Conservation (phyloP, 2,329 filamentous ascomycete genomes). For the Neonectria faginata region DNA sequence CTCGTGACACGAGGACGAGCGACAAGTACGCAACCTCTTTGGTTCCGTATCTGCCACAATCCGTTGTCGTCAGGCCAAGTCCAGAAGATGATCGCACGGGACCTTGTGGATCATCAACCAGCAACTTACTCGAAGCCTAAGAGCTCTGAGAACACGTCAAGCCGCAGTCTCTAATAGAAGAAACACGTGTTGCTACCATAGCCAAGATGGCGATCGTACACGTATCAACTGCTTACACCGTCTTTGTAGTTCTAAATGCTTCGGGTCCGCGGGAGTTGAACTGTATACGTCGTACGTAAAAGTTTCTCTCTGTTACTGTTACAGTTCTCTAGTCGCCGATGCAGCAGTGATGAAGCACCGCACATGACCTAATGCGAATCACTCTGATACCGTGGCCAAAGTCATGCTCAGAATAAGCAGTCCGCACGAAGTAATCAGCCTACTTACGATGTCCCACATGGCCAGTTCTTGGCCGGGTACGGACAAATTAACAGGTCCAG, state of each 20-base stretch:
- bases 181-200: background rate
- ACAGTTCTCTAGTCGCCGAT: background rate
- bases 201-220: background rate
- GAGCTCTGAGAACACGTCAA: background rate
- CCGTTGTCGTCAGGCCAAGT: slow-evolving; percentile 27
- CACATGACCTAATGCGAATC: too few relatives aligned
- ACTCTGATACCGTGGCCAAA: too few relatives aligned
- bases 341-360: background rate
- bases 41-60: slow-evolving; percentile 29
- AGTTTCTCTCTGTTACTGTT: background rate
- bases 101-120: background rate
- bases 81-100: background rate
- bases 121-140: background rate
- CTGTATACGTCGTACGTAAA: background rate
- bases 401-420: background rate
- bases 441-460: background rate
- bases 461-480: background rate
- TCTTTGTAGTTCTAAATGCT: background rate
- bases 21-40: slow-evolving; percentile 21
- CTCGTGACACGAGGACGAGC: slow-evolving; percentile 32
- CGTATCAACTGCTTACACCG: background rate
- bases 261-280: background rate
- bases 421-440: background rate
- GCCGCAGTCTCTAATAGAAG: too few relatives aligned
- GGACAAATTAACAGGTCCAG: background rate